These are phyloP conservation scores for Annulohypoxylon bovei DNA, from an alignment of 495 filamentous ascomycete species.

Conservation along the genomic window DNA sequence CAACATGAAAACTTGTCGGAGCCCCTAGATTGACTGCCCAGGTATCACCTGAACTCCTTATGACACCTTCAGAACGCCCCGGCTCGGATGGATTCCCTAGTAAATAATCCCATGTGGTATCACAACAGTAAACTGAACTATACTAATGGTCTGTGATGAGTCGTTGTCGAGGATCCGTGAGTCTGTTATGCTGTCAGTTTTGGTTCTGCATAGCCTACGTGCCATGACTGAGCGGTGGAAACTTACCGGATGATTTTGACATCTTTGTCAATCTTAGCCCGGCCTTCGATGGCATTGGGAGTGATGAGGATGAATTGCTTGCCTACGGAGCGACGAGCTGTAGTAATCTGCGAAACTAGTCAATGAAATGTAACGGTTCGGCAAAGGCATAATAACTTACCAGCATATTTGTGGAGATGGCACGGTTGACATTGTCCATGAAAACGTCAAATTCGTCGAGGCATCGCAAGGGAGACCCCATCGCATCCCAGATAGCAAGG, in stretches of 20 bases:
- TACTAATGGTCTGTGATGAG: conserved; percentile 52
- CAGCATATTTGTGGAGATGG: conserved; percentile 94
- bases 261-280: conserved; percentile 71
- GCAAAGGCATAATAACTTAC: conserved; percentile 58
- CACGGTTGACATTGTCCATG: conserved; percentile 97
- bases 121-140: neutral
- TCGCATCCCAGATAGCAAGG: conserved; percentile 94
- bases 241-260: conserved; percentile 86
- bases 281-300: conserved; percentile 84
- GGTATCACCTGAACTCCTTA: conserved; percentile 8
- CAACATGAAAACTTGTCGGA: neutral
- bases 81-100: neutral
- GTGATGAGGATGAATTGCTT: conserved; percentile 98
- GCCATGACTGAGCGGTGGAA: neutral
- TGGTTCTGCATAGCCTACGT: neutral
- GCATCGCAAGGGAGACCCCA: conserved; percentile 94
- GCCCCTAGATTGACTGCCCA: neutral
- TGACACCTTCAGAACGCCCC: conserved; percentile 11
- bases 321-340: conserved; percentile 83
- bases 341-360: conserved; percentile 68
- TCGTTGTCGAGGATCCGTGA: conserved; percentile 66
- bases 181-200: conserved; percentile 34
- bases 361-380: conserved; percentile 13
- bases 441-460: conserved; percentile 99
- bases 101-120: neutral